Evolutionary conservation across 257 asterid species (phyloP), one percentile per base, ranked within the genome.

Genomic region (Osmanthus fragrans): DNA sequence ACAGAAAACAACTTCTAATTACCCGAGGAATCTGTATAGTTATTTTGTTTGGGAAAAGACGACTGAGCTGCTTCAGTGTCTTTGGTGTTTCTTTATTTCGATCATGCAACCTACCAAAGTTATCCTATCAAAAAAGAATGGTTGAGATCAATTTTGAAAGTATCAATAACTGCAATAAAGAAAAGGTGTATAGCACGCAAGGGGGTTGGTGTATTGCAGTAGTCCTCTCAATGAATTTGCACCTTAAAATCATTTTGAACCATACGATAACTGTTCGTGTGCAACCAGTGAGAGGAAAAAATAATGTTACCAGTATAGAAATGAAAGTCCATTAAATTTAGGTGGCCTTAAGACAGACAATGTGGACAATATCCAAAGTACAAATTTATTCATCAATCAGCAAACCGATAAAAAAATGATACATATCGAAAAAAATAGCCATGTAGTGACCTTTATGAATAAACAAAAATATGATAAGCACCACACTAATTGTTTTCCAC

Each of bases 41-140:
- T 60, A 94, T 93, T 94, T 92, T 94, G 89, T 94, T 94, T 27
- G 97, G 98, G 77, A 94, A 94, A 80, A 94, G 94, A 12, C 96
- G 96, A 74, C 83, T 84, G 77, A 94, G 92, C 82, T 89, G 96
- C 90, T 92, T 92, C 90, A 86, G 76, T 73, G 90, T 84, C 87
- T 94, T 94, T 47, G 97, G 92, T 56, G 90, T 88, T 86, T 94
- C 97, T 86, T 94, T 92, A 85, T 79, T 88, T 83, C 89, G 89
- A 75, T 91, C 98, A 21, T 88, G 93, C 84, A 92, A 70, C 78
- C 92, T 84, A 79, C 97, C 90, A 80, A 92, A 89, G 75, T 79
- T 91, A 84, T 92, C 97, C 98, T 92, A 84, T 25, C n/a, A 81
- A 73, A 70, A 78, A 58, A 9, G 75, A 45, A 36, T 13, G 19